phyloP scores from a whole-genome alignment of 441 rosid species.

The Hypseocharis bilobata region DNA sequence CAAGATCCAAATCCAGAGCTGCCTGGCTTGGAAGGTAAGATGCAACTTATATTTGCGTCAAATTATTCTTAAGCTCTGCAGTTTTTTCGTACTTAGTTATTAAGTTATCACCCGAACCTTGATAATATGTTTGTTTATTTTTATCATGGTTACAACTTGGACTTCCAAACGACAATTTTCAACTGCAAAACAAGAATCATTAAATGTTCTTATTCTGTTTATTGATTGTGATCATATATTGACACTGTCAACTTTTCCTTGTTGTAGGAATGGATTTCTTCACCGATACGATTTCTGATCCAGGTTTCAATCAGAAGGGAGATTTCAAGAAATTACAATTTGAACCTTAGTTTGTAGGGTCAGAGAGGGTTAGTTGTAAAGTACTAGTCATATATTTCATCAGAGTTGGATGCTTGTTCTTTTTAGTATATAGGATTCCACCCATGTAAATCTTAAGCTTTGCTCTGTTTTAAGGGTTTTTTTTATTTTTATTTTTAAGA shows the following conservation, averaged over 20 bases:
- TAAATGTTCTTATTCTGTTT: too few species aligned
- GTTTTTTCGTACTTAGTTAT: background rate
- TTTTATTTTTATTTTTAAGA: too few species aligned
- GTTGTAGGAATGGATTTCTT: background rate
- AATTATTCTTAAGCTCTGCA: background rate
- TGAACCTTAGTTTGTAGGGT: background rate
- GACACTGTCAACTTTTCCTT: background rate
- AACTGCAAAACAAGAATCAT: too few species aligned
- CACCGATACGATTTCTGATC: background rate
- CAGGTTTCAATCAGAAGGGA: background rate
- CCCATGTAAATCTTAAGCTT: background rate
- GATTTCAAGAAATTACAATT: background rate
- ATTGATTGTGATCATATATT: background rate
- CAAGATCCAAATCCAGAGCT: background rate
- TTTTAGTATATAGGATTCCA: too few species aligned
- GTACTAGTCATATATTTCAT: background rate
- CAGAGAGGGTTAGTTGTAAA: background rate
- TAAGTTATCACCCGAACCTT: too few species aligned
- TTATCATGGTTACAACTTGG: too few species aligned
- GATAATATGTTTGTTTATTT: too few species aligned
- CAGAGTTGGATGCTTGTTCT: too few species aligned
- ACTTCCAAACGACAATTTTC: too few species aligned
- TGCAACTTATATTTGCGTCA: background rate
- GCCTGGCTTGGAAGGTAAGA: background rate
- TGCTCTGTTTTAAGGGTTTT: background rate